A percentile compares a stretch with the other conserved stretches of the same genome.
These are phyloP conservation scores for Quercus bicolor DNA, from an alignment of 306 rosid species.

Conservation along the genomic window DNA sequence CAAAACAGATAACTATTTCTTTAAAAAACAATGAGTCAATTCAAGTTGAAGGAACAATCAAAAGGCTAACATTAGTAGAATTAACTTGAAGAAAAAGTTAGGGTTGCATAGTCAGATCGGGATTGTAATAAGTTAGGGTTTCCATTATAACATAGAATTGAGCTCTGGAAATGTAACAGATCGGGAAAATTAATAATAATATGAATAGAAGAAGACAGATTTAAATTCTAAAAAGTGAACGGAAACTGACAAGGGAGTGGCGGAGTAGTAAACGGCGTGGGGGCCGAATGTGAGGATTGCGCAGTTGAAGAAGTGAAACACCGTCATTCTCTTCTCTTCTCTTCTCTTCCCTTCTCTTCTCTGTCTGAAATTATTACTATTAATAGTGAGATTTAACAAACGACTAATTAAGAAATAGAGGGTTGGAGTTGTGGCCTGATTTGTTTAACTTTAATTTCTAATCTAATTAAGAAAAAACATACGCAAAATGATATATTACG, in stretches of 20 bases:
- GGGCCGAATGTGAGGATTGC: slow-evolving; percentile 99
- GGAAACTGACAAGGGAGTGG: slow-evolving; percentile 74
- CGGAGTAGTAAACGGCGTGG: slow-evolving; percentile 96
- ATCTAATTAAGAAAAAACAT: too few species aligned
- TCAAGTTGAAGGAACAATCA: too few species aligned
- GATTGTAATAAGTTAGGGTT: background rate
- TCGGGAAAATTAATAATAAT: background rate
- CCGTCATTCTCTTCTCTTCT: slow-evolving; percentile 54
- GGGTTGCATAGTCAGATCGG: background rate
- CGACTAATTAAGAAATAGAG: background rate
- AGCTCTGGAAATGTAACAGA: background rate
- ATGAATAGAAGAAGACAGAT: background rate
- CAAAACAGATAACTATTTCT: background rate
- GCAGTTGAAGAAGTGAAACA: slow-evolving; percentile 96
- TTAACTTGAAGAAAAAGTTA: too few species aligned
- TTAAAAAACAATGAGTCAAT: too few species aligned
- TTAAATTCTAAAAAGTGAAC: background rate
- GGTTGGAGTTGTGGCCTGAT: too few species aligned
- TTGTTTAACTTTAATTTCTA: too few species aligned
- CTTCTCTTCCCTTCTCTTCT: background rate
- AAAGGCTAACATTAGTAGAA: too few species aligned
- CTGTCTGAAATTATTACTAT: too few species aligned
- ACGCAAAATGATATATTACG: too few species aligned
- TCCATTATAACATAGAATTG: background rate
- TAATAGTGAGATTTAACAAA: background rate